A percentile compares a stretch with the other conserved stretches of the same genome.
Conservation (phyloP, 2,329 filamentous ascomycete species). For the Paecilomyces formosus region DNA sequence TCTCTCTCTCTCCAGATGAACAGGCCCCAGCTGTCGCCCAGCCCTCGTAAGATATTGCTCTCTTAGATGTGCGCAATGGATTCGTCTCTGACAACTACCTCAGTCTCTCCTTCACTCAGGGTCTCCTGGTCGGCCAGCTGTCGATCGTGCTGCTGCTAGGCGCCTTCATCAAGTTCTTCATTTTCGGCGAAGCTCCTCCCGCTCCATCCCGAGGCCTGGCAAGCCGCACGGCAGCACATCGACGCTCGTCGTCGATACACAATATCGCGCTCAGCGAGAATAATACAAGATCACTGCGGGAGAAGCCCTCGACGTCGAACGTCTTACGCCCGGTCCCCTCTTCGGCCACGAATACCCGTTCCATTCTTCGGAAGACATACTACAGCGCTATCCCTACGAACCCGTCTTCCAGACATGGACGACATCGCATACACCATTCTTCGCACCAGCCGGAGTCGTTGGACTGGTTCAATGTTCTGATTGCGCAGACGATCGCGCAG, state of each 20-base stretch:
- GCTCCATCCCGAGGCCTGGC: constrained; percentile 71
- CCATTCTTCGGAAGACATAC: constrained; percentile 89
- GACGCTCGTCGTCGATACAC: constrained; percentile 60
- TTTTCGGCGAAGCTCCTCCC: constrained; percentile 88
- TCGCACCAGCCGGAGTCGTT: constrained; percentile 93
- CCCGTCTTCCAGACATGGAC: constrained; percentile 32
- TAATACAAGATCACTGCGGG: constrained; percentile 38
- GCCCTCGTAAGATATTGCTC: constrained; percentile 7
- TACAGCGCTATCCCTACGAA: constrained; percentile 59
- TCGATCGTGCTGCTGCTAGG: constrained; percentile 86
- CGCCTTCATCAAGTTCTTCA: constrained; percentile 99
- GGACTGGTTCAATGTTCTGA: constrained; percentile 98
- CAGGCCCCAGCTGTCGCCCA: constrained; percentile 7
- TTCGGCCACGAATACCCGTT: constrained; percentile 73
- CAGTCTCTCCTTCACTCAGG: constrained; percentile 86
- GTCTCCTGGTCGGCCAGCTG: constrained; percentile 85
- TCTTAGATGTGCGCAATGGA: background rate
- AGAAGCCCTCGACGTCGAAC: constrained; percentile 52
- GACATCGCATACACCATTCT: constrained; percentile 43
- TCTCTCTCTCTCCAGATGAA: constrained; percentile 7
- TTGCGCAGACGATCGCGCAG: constrained; percentile 94
- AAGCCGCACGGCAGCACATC: constrained; percentile 70
- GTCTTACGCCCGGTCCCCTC: constrained; percentile 65
- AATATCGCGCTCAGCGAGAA: constrained; percentile 28
- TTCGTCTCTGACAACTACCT: constrained; percentile 1